Evolutionary conservation across 2,329 filamentous ascomycete species (phyloP), one percentile per base, ranked within the genome.

Genomic region (Apiospora saccharicola): DNA sequence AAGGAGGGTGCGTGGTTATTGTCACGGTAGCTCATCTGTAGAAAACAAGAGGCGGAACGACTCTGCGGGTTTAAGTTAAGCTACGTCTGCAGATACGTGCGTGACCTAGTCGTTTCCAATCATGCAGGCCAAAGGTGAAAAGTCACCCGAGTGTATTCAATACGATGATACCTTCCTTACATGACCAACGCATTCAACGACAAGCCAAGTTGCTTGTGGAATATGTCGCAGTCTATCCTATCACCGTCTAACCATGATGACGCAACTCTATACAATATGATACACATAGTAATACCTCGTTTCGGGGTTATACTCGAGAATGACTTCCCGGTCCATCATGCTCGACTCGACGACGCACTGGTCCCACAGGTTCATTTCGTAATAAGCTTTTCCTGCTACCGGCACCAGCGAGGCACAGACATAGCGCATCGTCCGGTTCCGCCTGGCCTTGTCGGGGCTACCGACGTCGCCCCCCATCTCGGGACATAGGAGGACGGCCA

Each of bases 231-330:
- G 5, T 47, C 44, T 47, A 47, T 44, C 43, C 13, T 44, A 14
- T 47, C 44, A 22, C 6, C 22, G 46, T 47, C 19, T 19, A 24
- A 14, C n/a, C 49, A 53, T 26, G 13, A 4, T 10, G 10, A 26
- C 12, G 1, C 26, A 19, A 19, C 26, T 16, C 51, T 57, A 57
- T 10, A 64, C 57, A n/a, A 64, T n/a, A 24, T 34, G 57, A 41
- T 41, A 70, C 7, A 81, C 77, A 64, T 85, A 83, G 74, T 85
- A 86, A 70, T 84, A 86, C 71, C 85, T 77, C n/a, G 84, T 84
- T 10, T 75, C 81, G 3, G 77, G 71, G 75, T 86, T 84, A 74
- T 85, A 86, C 74, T 86, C 83, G 13, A 86, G 73, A 43, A 85
- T 72, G 4, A 86, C 80, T 76, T 86, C 85, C 0, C 72, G 75